Percentiles rank a stretch among this genome's conserved stretches.
These are phyloP conservation scores for Pholiota microspora DNA, from an alignment of 768 basidiomycete species.

Conservation along the genomic window DNA sequence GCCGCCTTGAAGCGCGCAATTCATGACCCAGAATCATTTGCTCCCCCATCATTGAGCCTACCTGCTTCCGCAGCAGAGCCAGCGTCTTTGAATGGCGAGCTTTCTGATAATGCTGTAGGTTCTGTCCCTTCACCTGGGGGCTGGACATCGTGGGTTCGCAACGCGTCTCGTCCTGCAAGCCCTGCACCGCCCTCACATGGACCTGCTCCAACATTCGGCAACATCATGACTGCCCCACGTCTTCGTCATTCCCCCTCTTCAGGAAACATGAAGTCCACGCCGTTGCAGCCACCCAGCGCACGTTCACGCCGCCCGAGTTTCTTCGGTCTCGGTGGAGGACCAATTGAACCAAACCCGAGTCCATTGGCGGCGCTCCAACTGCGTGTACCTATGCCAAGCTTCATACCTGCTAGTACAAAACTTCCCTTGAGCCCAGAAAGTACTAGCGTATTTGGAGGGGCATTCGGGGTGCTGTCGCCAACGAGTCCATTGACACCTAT, in stretches of 20 bases:
- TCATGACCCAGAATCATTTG: conserved; percentile 39
- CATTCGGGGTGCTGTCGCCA: conserved; percentile 13
- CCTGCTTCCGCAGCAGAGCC: conserved; percentile 11
- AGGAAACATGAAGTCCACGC: conserved; percentile 5
- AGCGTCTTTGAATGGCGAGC: not conserved
- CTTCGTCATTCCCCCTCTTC: conserved; percentile 47
- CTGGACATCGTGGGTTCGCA: conserved; percentile 60
- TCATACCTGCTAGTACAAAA: conserved; percentile 18
- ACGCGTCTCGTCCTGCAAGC: conserved; percentile 37
- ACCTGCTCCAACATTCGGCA: conserved; percentile 60
- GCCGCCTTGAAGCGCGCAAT: conserved; percentile 61
- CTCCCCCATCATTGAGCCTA: conserved; percentile 3
- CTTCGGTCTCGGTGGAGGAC: conserved; percentile 13
- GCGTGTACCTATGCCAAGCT: conserved; percentile 59
- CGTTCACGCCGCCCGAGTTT: conserved; percentile 14
- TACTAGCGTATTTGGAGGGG: conserved; percentile 1
- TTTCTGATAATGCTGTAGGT: not conserved
- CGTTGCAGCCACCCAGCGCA: conserved; percentile 12
- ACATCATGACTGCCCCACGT: conserved; percentile 66
- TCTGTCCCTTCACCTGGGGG: conserved; percentile 17
- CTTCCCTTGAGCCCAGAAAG: conserved; percentile 4
- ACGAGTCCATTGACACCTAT: conserved; percentile 13
- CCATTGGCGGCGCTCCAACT: conserved; percentile 48
- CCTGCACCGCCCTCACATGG: conserved; percentile 25
- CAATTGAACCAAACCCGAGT: conserved; percentile 23